Percentiles rank a stretch among this genome's conserved stretches.
Evolutionary conservation across 495 filamentous ascomycete genomes (phyloP).

Genomic region (Neurospora tetrasperma): DNA sequence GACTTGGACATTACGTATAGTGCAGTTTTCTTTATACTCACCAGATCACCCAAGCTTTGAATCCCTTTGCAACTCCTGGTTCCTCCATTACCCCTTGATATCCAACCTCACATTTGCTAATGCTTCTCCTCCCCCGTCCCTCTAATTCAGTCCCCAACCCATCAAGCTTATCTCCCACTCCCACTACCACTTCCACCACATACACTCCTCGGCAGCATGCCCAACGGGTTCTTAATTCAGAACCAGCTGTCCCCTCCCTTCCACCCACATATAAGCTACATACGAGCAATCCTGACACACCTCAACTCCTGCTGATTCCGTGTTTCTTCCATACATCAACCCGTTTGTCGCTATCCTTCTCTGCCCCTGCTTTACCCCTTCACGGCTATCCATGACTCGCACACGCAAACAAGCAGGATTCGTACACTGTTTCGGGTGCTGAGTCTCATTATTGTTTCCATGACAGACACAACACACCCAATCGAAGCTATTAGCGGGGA

Average conservation of each 20-base stretch:
- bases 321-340: too few species aligned
- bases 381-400: too few species aligned
- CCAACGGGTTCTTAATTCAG: neutral
- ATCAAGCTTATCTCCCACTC: neutral
- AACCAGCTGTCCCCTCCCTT: neutral
- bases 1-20: neutral
- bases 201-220: neutral
- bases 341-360: too few species aligned
- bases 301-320: too few species aligned
- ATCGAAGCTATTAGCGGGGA: too few species aligned
- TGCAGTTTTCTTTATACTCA: neutral
- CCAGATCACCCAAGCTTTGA: neutral
- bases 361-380: too few species aligned
- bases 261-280: neutral
- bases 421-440: too few species aligned
- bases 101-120: neutral
- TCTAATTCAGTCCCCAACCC: neutral
- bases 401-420: too few species aligned
- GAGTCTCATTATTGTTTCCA: too few species aligned
- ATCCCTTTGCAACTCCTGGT: neutral
- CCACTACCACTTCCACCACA: neutral
- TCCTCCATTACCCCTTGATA: neutral
- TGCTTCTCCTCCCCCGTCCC: neutral
- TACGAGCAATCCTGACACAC: neutral
- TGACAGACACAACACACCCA: too few species aligned